Conservation (phyloP, 495 filamentous ascomycete genomes). For the Penicillium lividum region DNA sequence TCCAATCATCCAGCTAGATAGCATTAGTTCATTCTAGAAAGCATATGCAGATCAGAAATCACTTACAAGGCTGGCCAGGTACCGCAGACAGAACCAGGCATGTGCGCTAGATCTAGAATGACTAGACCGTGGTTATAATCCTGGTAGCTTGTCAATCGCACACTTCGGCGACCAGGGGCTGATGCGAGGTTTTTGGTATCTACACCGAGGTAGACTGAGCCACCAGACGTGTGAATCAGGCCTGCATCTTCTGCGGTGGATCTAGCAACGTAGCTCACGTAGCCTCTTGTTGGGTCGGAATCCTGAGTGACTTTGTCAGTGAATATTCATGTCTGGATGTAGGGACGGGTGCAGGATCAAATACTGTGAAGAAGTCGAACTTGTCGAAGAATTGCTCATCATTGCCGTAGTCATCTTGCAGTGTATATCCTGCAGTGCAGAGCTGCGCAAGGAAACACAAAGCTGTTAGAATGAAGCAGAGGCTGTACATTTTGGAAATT, state of each 20-base stretch:
- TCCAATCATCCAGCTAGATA: conserved; percentile 51
- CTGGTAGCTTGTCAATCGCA: conserved; percentile 55
- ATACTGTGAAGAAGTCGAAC: conserved; percentile 47
- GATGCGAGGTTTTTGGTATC: conserved; percentile 33
- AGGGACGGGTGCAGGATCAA: not conserved
- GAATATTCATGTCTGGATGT: not conserved
- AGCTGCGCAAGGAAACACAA: conserved; percentile 41
- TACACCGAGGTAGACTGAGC: conserved; percentile 46
- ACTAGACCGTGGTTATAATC: conserved; percentile 60
- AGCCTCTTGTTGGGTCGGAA: conserved; percentile 68
- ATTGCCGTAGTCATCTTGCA: conserved; percentile 8
- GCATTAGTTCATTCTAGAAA: not conserved
- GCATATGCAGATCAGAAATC: not conserved
- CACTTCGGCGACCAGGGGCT: conserved; percentile 54
- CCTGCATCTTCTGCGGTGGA: conserved; percentile 49
- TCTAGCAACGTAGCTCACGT: conserved; percentile 62
- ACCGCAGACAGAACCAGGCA: conserved; percentile 55
- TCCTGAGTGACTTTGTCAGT: conserved; percentile 12
- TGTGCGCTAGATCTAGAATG: conserved; percentile 61
- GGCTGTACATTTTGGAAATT: conserved; percentile 32
- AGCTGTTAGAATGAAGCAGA: conserved; percentile 38
- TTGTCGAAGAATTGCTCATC: conserved; percentile 51
- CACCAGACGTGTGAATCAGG: conserved; percentile 53
- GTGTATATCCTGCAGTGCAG: conserved; percentile 34
- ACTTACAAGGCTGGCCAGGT: conserved; percentile 57